Evolutionary conservation across 225 moss, liverwort and hornwort species (phyloP).

Genomic region (Antitrichia curtipendula): DNA sequence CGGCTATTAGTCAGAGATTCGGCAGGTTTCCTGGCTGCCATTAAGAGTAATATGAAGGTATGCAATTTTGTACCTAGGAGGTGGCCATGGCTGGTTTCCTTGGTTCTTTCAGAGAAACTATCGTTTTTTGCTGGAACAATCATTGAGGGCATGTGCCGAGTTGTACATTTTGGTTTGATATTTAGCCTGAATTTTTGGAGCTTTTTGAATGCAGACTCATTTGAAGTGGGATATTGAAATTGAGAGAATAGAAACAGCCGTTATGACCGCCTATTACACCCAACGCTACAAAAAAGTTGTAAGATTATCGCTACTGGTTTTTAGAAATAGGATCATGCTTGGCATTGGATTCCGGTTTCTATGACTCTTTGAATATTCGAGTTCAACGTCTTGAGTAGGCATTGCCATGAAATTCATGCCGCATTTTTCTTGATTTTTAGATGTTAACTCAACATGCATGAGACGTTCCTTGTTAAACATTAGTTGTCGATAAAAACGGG

Average conservation of each 20-base stretch:
- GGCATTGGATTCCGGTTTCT: not conserved
- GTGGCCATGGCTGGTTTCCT: not conserved
- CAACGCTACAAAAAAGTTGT: conserved; percentile 85
- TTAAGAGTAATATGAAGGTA: conserved; percentile 96
- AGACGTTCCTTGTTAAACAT: not conserved
- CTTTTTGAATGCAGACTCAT: conserved; percentile 43
- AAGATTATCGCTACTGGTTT: conserved; percentile 1
- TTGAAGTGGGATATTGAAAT: conserved; percentile 69
- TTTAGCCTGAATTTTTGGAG: not conserved
- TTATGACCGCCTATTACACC: conserved; percentile 67
- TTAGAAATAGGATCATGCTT: not conserved
- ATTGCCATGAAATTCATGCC: not conserved
- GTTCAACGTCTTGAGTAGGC: not conserved
- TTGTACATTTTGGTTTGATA: not conserved
- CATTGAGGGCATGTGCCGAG: not conserved
- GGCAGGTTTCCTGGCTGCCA: conserved; percentile 65
- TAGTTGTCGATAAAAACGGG: not conserved
- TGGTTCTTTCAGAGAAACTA: not conserved
- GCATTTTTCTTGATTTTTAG: not conserved
- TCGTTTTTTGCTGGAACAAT: not conserved
- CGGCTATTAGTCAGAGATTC: conserved; percentile 77
- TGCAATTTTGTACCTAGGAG: not conserved
- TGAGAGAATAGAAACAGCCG: conserved; percentile 56
- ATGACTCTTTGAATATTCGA: not conserved
- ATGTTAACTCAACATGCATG: not conserved